These are phyloP conservation scores for Haplosporangium sp. DNA, from an alignment of 371 early-diverging fungal species.

Conservation along the genomic window DNA sequence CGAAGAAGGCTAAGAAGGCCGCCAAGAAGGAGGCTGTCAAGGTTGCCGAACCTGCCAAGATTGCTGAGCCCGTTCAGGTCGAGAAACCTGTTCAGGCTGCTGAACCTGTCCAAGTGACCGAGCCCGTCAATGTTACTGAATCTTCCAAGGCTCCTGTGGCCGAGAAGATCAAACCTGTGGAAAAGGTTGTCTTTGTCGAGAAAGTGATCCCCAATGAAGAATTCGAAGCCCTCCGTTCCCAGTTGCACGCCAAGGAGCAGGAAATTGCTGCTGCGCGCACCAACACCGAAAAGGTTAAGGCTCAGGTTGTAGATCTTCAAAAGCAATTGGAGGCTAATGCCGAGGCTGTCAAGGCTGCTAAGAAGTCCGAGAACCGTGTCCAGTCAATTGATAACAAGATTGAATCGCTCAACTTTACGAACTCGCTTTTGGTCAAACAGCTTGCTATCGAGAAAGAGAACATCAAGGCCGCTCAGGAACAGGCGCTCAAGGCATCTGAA, in stretches of 20 bases:
- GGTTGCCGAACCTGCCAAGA: conserved; percentile 9
- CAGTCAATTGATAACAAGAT: conserved; percentile 48
- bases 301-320: conserved; percentile 38
- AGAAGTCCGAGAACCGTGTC: conserved; percentile 48
- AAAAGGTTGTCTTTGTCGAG: conserved; percentile 14
- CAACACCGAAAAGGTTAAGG: conserved; percentile 28
- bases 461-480: conserved; percentile 33
- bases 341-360: conserved; percentile 44
- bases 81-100: conserved; percentile 11
- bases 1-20: conserved; percentile 19
- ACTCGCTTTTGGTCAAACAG: conserved; percentile 56
- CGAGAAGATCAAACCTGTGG: conserved; percentile 22
- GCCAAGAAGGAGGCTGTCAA: conserved; percentile 13
- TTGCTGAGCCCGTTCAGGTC: conserved; percentile 9
- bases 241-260: conserved; percentile 30
- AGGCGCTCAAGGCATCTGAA: conserved; percentile 32
- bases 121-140: conserved; percentile 13
- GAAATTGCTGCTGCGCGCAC: conserved; percentile 20
- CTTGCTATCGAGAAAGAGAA: conserved; percentile 50
- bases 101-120: conserved; percentile 10
- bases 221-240: conserved; percentile 33
- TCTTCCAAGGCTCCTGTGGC: too few species aligned
- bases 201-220: conserved; percentile 34
- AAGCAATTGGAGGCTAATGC: conserved; percentile 41
- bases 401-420: conserved; percentile 56